Percentiles rank a stretch among this genome's conserved stretches.
phyloP scores from a whole-genome alignment of 2,329 filamentous ascomycete genomes.

The Aspergillus puulaauensis region DNA sequence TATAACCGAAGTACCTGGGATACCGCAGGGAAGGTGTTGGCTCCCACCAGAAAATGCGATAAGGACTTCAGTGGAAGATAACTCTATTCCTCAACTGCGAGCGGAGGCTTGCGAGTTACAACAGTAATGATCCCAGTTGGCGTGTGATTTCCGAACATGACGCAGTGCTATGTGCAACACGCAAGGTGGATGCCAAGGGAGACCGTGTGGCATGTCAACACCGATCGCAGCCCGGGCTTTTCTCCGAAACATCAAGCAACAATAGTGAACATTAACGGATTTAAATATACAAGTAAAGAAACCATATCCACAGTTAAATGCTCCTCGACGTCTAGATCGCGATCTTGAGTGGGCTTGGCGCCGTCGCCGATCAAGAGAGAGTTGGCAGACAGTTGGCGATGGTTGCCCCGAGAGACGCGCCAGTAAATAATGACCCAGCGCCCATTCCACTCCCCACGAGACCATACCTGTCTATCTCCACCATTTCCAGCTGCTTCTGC shows the following conservation, averaged over 20 bases:
- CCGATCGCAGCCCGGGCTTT: not conserved
- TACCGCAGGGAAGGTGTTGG: no score
- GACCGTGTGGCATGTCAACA: no score
- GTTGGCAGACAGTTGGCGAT: not conserved
- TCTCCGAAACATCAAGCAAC: not conserved
- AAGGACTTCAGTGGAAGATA: no score
- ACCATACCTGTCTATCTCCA: constrained; percentile 22
- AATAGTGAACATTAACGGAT: not conserved
- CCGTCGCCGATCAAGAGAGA: no score
- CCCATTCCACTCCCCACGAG: constrained; percentile 17
- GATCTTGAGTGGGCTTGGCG: not conserved
- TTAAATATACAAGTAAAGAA: not conserved
- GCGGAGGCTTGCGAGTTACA: no score
- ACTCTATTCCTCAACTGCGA: no score
- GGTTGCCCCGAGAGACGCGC: constrained; percentile 32
- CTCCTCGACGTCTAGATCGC: not conserved
- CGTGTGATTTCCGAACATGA: no score
- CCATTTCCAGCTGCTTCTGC: constrained; percentile 19
- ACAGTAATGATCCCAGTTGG: no score
- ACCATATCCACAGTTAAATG: not conserved
- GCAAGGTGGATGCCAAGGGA: not conserved
- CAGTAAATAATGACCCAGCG: constrained; percentile 25
- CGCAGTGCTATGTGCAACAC: not conserved
- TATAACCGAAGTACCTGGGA: no score
- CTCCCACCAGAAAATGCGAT: no score